These are phyloP conservation scores for Lentinula sp. DNA, from an alignment of 768 basidiomycete genomes.

Conservation along the genomic window DNA sequence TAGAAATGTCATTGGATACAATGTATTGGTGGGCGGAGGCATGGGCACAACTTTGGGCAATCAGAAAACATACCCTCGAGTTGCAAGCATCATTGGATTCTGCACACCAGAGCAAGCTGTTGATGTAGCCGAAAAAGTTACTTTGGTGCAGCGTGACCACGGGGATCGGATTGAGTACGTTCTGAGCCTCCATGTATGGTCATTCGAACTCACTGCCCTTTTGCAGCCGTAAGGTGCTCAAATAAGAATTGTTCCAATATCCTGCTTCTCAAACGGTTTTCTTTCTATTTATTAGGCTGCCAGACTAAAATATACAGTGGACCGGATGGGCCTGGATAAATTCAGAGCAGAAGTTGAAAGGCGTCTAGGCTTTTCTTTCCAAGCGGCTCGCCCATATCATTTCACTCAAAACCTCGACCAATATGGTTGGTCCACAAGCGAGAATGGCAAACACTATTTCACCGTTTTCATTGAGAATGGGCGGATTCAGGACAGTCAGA, in stretches of 20 bases:
- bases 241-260: neutral
- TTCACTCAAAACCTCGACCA: slow-evolving; percentile 92
- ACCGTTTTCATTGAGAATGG: slow-evolving; percentile 97
- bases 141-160: slow-evolving; percentile 91
- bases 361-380: slow-evolving; percentile 73
- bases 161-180: slow-evolving; percentile 92
- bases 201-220: slow-evolving; percentile 2
- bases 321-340: slow-evolving; percentile 83
- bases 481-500: slow-evolving; percentile 89
- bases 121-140: slow-evolving; percentile 85
- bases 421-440: slow-evolving; percentile 87
- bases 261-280: neutral
- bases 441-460: slow-evolving; percentile 87
- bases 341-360: slow-evolving; percentile 91
- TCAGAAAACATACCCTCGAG: slow-evolving; percentile 97
- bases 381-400: slow-evolving; percentile 65
- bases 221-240: slow-evolving; percentile 48
- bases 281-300: slow-evolving; percentile 47
- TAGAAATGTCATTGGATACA: slow-evolving; percentile 79
- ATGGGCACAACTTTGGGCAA: slow-evolving; percentile 99
- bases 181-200: neutral
- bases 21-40: slow-evolving; percentile 90
- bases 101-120: slow-evolving; percentile 83
- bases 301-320: slow-evolving; percentile 94
- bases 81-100: slow-evolving; percentile 87